Evolutionary conservation across 2,329 filamentous ascomycete genomes (phyloP), one percentile per base, ranked within the genome.

Genomic region (Cladosporium sp.): DNA sequence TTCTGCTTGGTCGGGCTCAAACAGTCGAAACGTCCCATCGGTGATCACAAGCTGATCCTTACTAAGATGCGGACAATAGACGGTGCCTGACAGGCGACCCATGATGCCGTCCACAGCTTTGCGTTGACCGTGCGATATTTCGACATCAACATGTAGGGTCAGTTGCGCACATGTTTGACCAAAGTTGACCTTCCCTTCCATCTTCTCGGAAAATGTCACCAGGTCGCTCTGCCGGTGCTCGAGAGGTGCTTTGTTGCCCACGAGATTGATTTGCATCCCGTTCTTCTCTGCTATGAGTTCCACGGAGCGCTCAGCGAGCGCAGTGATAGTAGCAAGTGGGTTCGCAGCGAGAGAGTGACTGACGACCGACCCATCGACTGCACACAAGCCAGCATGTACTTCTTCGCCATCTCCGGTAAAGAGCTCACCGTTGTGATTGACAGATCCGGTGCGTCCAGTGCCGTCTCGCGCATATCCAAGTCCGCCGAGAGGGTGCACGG

Each of bases 311-410:
- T 89, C 87, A 0, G 87, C 85, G 19, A 90, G 78, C 2, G 87
- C 86, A 0, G 85, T 82, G 63, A 89, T 89, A 1, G 86, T 89
- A 1, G 86, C 87, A 55, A 88, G 80, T 0, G 87, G 86, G 65
- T 89, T 89, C 3, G 85, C 84, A 14, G 85, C 75, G 2, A 89
- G 74, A 0, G 86, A 81, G 7, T 81, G 80, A 0, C 87, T 86
- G 15, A 89, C 80, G 0, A 84, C 73, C 2, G 86, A 78, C 8
- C 75, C 85, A 66, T 89, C 87, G 0, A 82, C 82, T 30, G 87
- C 82, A 17, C 88, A 76, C 1, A 89, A 75, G 0, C 85, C 86
- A 0, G 74, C 51, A 65, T 89, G 75, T 0, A 79, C 79, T 36
- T 84, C 80, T 0, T 65, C 66, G 0, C 79, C 79, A 4, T 74